These are phyloP conservation scores for Leptodermis oblonga DNA, from an alignment of 257 asterid species.

Conservation along the genomic window DNA sequence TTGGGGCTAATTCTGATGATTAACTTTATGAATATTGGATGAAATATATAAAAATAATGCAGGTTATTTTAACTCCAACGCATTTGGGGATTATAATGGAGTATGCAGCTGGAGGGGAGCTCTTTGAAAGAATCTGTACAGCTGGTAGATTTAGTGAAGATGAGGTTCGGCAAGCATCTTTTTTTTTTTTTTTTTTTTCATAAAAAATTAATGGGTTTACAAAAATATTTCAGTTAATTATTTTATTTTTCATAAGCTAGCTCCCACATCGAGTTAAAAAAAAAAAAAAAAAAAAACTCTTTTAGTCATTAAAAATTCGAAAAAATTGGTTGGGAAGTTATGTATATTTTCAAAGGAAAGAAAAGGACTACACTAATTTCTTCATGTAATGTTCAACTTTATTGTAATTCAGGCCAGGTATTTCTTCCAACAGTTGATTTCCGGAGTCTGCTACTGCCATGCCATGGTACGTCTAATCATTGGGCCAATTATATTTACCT, in stretches of 20 bases:
- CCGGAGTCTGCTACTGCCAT: conserved; percentile 39
- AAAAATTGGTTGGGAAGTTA: no score
- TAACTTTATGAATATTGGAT: not conserved
- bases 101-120: conserved; percentile 38
- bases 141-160: conserved; percentile 40
- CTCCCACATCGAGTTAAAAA: no score
- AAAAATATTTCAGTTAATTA: not conserved
- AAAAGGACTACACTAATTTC: no score
- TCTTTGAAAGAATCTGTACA: conserved; percentile 31
- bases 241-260: not conserved
- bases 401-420: conserved; percentile 33
- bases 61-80: conserved; percentile 32
- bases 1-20: not conserved
- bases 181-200: not conserved
- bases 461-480: conserved; percentile 23
- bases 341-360: no score
- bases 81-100: conserved; percentile 38
- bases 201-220: no score
- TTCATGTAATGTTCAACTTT: not conserved
- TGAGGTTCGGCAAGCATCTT: conserved; percentile 20
- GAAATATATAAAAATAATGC: not conserved
- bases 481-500: no score
- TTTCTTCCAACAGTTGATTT: conserved; percentile 43
- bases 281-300: no score
- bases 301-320: no score